phyloP scores from a whole-genome alignment of 2,329 filamentous ascomycete genomes.

The Botryotinia calthae region DNA sequence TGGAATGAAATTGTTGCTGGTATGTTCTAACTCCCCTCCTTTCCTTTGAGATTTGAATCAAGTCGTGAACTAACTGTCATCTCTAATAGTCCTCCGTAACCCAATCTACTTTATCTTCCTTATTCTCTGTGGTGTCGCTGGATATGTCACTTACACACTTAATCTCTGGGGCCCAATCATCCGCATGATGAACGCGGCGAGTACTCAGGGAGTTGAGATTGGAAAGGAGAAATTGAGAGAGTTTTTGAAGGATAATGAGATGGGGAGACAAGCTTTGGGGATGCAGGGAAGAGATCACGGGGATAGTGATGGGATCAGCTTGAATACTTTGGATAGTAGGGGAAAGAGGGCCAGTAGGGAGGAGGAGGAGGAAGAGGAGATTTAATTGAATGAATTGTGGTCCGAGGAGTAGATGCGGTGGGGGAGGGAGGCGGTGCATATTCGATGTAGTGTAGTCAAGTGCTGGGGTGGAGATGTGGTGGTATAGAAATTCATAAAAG shows the following conservation, averaged over 20 bases:
- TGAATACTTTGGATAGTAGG: constrained; percentile 59
- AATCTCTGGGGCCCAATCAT: constrained; percentile 96
- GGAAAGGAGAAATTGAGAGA: constrained; percentile 88
- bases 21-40: constrained; percentile 48
- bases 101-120: constrained; percentile 90
- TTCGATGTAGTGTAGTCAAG: background rate
- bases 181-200: constrained; percentile 90
- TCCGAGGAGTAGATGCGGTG: no score
- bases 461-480: background rate
- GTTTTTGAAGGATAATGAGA: constrained; percentile 84
- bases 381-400: constrained; percentile 22
- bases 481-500: background rate
- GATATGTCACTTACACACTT: constrained; percentile 87
- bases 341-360: constrained; percentile 51
- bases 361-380: constrained; percentile 53
- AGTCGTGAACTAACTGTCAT: background rate
- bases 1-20: constrained; percentile 98
- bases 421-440: background rate
- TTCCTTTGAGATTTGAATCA: background rate
- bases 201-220: constrained; percentile 81
- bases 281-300: constrained; percentile 53
- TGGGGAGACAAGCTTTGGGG: constrained; percentile 76
- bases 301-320: constrained; percentile 50
- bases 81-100: constrained; percentile 75
- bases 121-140: constrained; percentile 69